Evolutionary conservation across 2,329 filamentous ascomycete species (phyloP).

Genomic region (Mycocentrospora acerina): DNA sequence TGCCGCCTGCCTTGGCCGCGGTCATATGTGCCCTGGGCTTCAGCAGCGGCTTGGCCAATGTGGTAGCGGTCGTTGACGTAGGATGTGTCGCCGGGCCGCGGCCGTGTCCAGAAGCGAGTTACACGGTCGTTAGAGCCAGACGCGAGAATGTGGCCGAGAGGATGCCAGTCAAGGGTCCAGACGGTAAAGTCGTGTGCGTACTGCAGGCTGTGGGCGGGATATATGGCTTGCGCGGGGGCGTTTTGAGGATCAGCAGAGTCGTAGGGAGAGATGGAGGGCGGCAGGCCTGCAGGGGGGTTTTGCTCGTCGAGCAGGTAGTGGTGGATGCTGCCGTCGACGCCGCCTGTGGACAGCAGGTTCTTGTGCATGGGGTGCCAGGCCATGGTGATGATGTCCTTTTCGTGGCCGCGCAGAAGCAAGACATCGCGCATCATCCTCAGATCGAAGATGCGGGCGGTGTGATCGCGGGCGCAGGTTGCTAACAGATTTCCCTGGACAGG

Average conservation of each 20-base stretch:
- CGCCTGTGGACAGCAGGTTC: constrained; percentile 85
- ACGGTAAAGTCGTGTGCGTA: constrained; percentile 94
- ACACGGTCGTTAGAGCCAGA: constrained; percentile 96
- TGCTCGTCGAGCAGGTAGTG: constrained; percentile 97
- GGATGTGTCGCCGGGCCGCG: constrained; percentile 82
- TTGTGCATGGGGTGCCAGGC: constrained; percentile 93
- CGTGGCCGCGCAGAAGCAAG: constrained; percentile 86
- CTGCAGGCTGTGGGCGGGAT: constrained; percentile 82
- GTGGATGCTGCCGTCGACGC: constrained; percentile 83
- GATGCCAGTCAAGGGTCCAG: constrained; percentile 98
- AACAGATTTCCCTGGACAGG: constrained; percentile 79
- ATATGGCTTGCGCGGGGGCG: constrained; percentile 84
- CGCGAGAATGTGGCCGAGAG: constrained; percentile 89
- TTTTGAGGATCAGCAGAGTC: constrained; percentile 75
- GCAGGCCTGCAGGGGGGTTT: constrained; percentile 74
- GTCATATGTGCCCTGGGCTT: constrained; percentile 94
- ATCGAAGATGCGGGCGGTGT: constrained; percentile 91
- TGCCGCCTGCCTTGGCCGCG: constrained; percentile 75
- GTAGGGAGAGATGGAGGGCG: constrained; percentile 76
- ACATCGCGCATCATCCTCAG: constrained; percentile 98
- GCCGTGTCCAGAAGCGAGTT: constrained; percentile 93
- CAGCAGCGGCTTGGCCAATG: constrained; percentile 88
- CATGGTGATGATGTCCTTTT: constrained; percentile 92
- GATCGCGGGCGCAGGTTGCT: constrained; percentile 89
- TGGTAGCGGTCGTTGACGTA: constrained; percentile 91